Evolutionary conservation across 352 stramenopile genomes (phyloP), one percentile per base, ranked within the genome.

Genomic region (Globisporangium middletonii): DNA sequence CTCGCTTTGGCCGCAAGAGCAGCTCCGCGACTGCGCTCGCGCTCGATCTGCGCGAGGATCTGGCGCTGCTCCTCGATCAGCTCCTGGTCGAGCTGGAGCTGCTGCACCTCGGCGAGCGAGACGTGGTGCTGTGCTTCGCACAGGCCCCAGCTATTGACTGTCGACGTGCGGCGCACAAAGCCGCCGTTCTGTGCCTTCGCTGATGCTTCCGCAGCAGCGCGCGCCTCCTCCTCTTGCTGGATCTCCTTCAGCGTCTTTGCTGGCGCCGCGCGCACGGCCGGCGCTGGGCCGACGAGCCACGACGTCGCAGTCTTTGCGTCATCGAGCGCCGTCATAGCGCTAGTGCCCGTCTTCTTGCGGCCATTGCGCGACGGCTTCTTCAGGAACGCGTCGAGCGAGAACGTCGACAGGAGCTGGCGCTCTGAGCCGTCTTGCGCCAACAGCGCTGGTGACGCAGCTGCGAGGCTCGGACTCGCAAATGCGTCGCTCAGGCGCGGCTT

Each of bases 131-230:
- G 67, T 18, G 68, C 35, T 18, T 77, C 68, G 16, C 72, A 79
- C 4, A 89, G 46, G 0, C 80, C 80, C 80, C 80, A 91, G 44
- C 80, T 88, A 51, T 91, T 91, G 8, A 89, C 60, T 2, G 80
- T 89, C 7, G 73, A 83, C 23, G 67, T 38, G 50, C 68, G 72
- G 11, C 68, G 66, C 1, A 23, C 23, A 23, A 23, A 67, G 8
- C 63, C 59, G 15, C 74, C 64, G 46, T 79, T 61, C 2, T 67
- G 70, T 23, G 67, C 64, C 60, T 88, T 90, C 16, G 75, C 69
- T 11, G 72, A 69, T 8, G 69, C 68, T 46, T 86, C 73, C 1
- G 66, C 63, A 3, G 63, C 66, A 28, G 61, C 67, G 7, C 60
- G 60, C 12, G 69, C 69, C 33, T 86, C 66, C 52, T 90, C 80